phyloP scores from a whole-genome alignment of 225 moss, liverwort and hornwort genomes.

The Asterella californica region DNA sequence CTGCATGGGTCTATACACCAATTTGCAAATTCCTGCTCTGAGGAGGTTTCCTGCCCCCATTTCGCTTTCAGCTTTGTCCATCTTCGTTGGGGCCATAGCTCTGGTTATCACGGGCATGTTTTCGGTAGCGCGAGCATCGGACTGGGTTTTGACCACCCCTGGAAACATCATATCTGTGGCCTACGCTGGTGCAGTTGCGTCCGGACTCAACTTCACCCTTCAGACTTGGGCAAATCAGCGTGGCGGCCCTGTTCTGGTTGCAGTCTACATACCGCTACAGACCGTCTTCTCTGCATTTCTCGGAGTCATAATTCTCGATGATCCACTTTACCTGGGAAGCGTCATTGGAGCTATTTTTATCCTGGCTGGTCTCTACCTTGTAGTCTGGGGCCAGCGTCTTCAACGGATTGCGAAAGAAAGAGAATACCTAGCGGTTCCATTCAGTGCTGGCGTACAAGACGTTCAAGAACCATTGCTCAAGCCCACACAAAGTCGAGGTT shows the following conservation, averaged over 20 bases:
- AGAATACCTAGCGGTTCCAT: too few species aligned
- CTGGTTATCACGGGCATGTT: conserved; percentile 49
- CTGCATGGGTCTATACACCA: conserved; percentile 29
- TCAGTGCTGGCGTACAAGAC: too few species aligned
- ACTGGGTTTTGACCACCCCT: conserved; percentile 45
- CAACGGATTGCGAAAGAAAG: not conserved
- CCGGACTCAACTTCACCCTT: conserved; percentile 47
- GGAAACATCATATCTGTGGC: conserved; percentile 45
- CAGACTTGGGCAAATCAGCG: conserved; percentile 28
- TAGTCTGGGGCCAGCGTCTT: not conserved
- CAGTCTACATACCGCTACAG: conserved; percentile 41
- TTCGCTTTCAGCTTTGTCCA: conserved; percentile 42
- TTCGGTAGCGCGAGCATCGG: conserved; percentile 34
- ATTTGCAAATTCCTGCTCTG: conserved; percentile 38
- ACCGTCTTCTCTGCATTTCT: conserved; percentile 34
- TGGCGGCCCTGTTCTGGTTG: conserved; percentile 33
- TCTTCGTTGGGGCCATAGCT: conserved; percentile 41
- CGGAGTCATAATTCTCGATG: conserved; percentile 39
- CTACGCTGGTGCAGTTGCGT: conserved; percentile 54
- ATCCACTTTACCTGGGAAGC: conserved; percentile 39
- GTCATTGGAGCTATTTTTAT: not conserved
- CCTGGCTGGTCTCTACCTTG: not conserved
- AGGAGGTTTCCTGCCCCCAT: conserved; percentile 55
- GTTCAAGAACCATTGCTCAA: too few species aligned
- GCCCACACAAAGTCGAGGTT: too few species aligned